Base-by-base conservation (phyloP, 345 rosid species). In the Eucalyptus regnans region DNA sequence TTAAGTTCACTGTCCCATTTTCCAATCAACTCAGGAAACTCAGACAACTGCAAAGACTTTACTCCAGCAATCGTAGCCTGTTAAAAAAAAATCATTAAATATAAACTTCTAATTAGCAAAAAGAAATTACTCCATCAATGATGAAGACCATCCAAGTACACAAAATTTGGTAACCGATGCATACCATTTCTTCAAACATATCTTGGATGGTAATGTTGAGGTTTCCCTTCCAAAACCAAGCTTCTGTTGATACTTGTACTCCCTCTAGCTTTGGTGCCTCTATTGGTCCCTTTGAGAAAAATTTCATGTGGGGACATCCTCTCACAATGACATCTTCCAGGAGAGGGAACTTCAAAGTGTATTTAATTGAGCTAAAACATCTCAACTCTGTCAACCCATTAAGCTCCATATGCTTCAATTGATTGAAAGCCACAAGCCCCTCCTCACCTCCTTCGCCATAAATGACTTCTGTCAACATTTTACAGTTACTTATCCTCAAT, bases 161-260 rank as follows among this genome's bases (percentile, higher is more conserved):
- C 5, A n/a, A 8, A 64, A 64, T 4, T 62, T 29, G 71, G 15
- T 62, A 62, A 62, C 0, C 0, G 0, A 62, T 29, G 16, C 76
- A 64, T n/a, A 64, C 76, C 76, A 64, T 64, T 64, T 64, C 41
- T 64, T 64, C 20, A n/a, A 64, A 64, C 76, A 64, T 64, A 64
- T 2, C 0, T 7, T 64, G 76, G 41, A 64, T 64, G 20, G 76
- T 64, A 17, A 4, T 15, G 20, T 64, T n/a, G 20, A 64, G 76
- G 16, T n/a, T 64, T 64, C 17, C 76, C 76, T 64, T 64, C 76
- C 76, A 64, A 64, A 64, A 64, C 76, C 76, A 64, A 4, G 3
- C 10, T n/a, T 14, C 1, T n/a, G 37, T 14, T 64, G 33, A 31
- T 15, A n/a, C 76, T n/a, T 14, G 20, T n/a, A n/a, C 37, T 2